Conservation (phyloP, 2,329 filamentous ascomycete genomes). For the Mycosphaerella sp. region DNA sequence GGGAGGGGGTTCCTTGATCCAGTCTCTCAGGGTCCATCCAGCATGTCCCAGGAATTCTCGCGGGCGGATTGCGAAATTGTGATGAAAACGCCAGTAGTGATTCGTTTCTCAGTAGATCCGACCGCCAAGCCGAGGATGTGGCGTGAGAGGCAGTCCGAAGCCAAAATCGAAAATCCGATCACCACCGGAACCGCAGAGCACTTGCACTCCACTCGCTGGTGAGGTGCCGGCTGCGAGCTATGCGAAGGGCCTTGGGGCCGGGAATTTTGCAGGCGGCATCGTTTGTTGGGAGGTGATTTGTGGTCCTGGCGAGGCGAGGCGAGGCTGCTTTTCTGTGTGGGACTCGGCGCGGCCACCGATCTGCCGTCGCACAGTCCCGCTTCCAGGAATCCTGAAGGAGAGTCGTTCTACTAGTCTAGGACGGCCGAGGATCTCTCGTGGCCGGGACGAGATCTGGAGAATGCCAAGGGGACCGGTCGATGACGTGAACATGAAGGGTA, state of each 20-base stretch:
- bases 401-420: not conserved
- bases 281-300: conserved; percentile 3
- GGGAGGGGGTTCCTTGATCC: conserved; percentile 4
- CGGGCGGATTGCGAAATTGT: not conserved
- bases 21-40: not conserved
- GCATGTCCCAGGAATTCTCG: not conserved
- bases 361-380: not conserved
- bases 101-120: not conserved
- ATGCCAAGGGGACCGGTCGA: conserved; percentile 13
- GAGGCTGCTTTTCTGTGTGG: not conserved
- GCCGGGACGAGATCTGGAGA: not conserved
- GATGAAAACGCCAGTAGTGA: no score
- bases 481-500: conserved; percentile 7
- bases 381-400: not conserved
- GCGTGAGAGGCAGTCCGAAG: conserved; percentile 2
- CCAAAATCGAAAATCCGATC: conserved; percentile 1
- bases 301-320: not conserved
- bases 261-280: conserved; percentile 5
- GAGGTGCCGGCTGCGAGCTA: not conserved
- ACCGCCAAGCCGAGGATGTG: conserved; percentile 8
- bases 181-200: conserved; percentile 3
- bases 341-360: not conserved
- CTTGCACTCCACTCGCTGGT: not conserved
- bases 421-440: not conserved
- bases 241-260: not conserved